Evolutionary conservation across 1,139 yeast genomes (phyloP).

Genomic region (Geotrichum histeridarum): DNA sequence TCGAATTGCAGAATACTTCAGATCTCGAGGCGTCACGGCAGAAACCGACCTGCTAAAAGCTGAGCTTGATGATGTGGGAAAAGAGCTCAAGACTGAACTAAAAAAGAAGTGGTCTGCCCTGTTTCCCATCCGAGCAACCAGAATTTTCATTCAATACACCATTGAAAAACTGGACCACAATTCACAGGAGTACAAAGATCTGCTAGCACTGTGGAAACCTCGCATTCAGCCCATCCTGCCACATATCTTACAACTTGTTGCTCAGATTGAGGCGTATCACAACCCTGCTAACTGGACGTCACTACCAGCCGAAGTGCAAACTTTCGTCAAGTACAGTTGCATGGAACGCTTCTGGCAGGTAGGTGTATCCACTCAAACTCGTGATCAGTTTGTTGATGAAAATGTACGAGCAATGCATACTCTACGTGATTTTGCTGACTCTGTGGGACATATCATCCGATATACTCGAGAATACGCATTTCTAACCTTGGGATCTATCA

Average conservation of each 20-base stretch:
- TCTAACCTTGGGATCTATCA: conserved; percentile 80
- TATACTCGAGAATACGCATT: conserved; percentile 96
- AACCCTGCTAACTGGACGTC: conserved; percentile 88
- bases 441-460: conserved; percentile 93
- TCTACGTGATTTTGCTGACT: conserved; percentile 91
- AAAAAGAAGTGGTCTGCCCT: conserved; percentile 91
- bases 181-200: conserved; percentile 65
- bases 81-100: conserved; percentile 62
- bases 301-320: conserved; percentile 81
- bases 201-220: conserved; percentile 84
- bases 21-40: conserved; percentile 73
- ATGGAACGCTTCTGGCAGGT: conserved; percentile 97
- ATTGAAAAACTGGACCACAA: conserved; percentile 83
- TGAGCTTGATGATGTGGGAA: conserved; percentile 89
- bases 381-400: conserved; percentile 92
- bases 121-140: conserved; percentile 91
- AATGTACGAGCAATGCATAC: conserved; percentile 92
- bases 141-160: conserved; percentile 90
- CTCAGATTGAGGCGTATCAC: conserved; percentile 91
- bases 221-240: conserved; percentile 89
- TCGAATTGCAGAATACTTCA: conserved; percentile 84
- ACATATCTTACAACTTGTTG: conserved; percentile 75
- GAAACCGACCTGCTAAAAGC: conserved; percentile 69
- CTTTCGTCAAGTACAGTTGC: conserved; percentile 82
- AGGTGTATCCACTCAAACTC: conserved; percentile 89